Base-by-base conservation (phyloP, 2,329 filamentous ascomycete species). In the Alternaria solani region DNA sequence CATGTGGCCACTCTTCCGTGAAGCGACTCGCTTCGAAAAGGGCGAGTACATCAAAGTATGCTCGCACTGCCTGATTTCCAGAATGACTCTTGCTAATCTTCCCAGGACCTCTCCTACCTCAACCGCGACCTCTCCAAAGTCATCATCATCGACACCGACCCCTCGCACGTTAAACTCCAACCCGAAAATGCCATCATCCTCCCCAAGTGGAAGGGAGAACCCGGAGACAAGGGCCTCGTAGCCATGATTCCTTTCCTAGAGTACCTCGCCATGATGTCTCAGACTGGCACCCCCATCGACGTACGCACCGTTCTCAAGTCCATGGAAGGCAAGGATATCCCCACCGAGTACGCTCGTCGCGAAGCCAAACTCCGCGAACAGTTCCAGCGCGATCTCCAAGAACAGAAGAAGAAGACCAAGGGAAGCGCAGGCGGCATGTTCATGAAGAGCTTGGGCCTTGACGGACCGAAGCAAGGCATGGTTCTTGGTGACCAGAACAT, bases 131-230 rank as follows among this genome's bases (percentile, higher is more conserved):
- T 97, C 34, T 95, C 91, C 67, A 98, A 98, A 82, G 93, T 96
- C 49, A 93, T 99, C 76, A 89, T 99, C 70, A 87, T 99, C 73
- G 95, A 99, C 78, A 97, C 93, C 48, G 89, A 96, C 66, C 82
- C 90, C 39, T 83, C 87, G 41, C 93, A 97, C 73, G 92, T 94
- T 62, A 90, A 91, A 71, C 87, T 91, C 66, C 95, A 99, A 75
- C 95, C 95, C n/a, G 93, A 97, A 73, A 99, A 99, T 79, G 93
- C 95, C 67, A 95, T 99, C 68, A 83, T 98, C 47, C 83, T 99
- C 30, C 88, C 93, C 30, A 93, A 94, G 71, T 99, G 95, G 95
- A 91, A 86, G 57, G 95, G 95, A 34, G 87, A 96, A 67, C 81
- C 89, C 47, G 87, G 89, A 70, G 94, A 99, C 79, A 93, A 89